Base-by-base conservation (phyloP, 192 early-diverging fungal species). In the Entomortierella chlamydospora region DNA sequence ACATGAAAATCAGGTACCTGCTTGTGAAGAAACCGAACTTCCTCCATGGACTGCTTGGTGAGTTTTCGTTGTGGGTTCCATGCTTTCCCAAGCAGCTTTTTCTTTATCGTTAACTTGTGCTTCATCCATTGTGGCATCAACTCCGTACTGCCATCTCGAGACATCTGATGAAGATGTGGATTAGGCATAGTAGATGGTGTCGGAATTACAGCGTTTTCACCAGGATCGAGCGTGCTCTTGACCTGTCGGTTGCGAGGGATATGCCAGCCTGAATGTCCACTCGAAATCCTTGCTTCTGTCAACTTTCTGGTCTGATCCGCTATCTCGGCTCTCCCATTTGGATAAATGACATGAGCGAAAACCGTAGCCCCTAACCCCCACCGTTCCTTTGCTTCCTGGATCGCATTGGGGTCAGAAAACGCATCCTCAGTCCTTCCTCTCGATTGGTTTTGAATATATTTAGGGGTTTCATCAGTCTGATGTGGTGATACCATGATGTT, bases 11-110 rank as follows among this genome's bases (percentile, higher is more conserved):
- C 20, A 64, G 29, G 33, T 22, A 78, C 74, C 67, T 78, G 74
- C 25, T 78, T 78, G 9, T 56, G 60, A 15, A 78, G 67, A 53
- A 62, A 78, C 50, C 74, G 60, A 25, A 78, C 56, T 25, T 78
- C 74, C 15, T 78, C 74, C 74, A 78, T 78, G 31, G 67, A 41
- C 15, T 69, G 52, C 31, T 67, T 34, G 5, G 67, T 50, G 11
- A 78, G 28, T 20, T 67, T 78, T 10, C 33, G 54, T 26, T 69
- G 59, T 17, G 74, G 74, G 29, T 64, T 64, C 74, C 74, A 78
- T 53, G 60, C 45, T 23, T 78, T 41, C 7, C 74, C 74, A 9
- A 18, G 26, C 18, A 64, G 26, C 26, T 78, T 78, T 13, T 63
- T 57, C 61, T 70, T 70, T 42, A 78, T 69, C 0, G 74, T 50